phyloP scores from a whole-genome alignment of 202 grass and related monocot species.

The Carex sylvatica region DNA sequence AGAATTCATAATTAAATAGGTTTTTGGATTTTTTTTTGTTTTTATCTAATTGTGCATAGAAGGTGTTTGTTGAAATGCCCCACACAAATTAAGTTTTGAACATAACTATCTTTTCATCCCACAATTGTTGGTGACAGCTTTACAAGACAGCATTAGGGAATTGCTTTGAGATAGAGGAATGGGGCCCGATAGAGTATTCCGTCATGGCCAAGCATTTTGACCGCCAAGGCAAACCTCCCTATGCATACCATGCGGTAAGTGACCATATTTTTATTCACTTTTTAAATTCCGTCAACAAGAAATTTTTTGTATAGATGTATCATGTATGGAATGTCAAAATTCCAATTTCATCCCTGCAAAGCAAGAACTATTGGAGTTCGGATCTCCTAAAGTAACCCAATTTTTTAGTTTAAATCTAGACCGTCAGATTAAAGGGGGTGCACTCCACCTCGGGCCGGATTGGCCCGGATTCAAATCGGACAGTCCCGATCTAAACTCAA shows the following conservation, averaged over 20 bases:
- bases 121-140: constrained; percentile 49
- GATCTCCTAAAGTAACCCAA: too few species aligned
- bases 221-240: constrained; percentile 89
- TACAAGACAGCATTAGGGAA: constrained; percentile 85
- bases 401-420: too few species aligned
- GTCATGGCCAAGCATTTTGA: constrained; percentile 92
- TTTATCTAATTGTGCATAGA: neutral
- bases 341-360: neutral
- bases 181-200: constrained; percentile 84
- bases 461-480: too few species aligned
- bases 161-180: constrained; percentile 93
- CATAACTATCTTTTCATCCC: constrained; percentile 5
- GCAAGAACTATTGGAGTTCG: neutral
- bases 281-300: neutral
- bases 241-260: constrained; percentile 83
- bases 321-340: neutral
- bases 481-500: too few species aligned
- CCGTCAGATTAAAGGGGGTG: too few species aligned
- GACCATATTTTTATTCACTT: constrained; percentile 5
- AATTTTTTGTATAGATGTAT: neutral
- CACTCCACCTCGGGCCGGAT: too few species aligned
- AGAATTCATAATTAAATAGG: neutral
- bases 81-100: neutral
- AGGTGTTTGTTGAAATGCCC: constrained; percentile 11
- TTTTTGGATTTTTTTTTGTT: neutral